Base-by-base conservation (phyloP, 352 stramenopile species). In the Globisporangium orthogonon region DNA sequence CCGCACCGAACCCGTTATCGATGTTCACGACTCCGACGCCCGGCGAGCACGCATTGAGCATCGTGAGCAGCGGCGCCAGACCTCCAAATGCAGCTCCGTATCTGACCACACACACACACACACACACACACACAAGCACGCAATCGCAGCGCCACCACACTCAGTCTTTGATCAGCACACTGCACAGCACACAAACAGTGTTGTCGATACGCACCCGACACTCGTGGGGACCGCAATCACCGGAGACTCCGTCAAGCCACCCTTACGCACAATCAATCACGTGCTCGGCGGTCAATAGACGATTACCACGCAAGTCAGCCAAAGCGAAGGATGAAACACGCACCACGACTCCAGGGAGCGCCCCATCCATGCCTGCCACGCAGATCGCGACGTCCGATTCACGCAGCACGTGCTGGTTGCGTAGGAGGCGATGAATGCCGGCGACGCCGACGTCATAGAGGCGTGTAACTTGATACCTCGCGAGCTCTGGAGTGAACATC, bases 21-120 rank as follows among this genome's bases (percentile, higher is more conserved):
- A 99, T 98, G 70, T 99, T 99, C n/a, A 98, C 94, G 41, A 98
- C 95, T n/a, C 89, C 91, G 2, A 99, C 95, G n/a, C 97, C 97
- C 14, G 97, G 97, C 45, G 93, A 97, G 67, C 96, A 99, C 18
- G 88, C 94, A 70, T 99, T 99, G 37, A 99, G 76, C 96, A 99
- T 99, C 10, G 96, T 98, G 17, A 98, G 71, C 48, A 99, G 73
- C 0, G 96, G 95, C 52, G 92, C 95, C 10, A 99, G 70, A 0
- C 96, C 97, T 2, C 87, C 82, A 51, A 95, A 95, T 3, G 84
- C 83, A 23, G 83, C 83, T 13, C 86, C 86, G 51, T 95, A 95
- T n/a, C 70, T 79, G 52, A 4, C 37, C 17, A 11, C 28, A 47
- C 11, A 58, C 7, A 44, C 23, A 29, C 17, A 11, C 28, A 47